Percentiles rank a stretch among this genome's conserved stretches.
Evolutionary conservation across 2,329 filamentous ascomycete genomes (phyloP).

Genomic region (Xylariomycetidae sp.): DNA sequence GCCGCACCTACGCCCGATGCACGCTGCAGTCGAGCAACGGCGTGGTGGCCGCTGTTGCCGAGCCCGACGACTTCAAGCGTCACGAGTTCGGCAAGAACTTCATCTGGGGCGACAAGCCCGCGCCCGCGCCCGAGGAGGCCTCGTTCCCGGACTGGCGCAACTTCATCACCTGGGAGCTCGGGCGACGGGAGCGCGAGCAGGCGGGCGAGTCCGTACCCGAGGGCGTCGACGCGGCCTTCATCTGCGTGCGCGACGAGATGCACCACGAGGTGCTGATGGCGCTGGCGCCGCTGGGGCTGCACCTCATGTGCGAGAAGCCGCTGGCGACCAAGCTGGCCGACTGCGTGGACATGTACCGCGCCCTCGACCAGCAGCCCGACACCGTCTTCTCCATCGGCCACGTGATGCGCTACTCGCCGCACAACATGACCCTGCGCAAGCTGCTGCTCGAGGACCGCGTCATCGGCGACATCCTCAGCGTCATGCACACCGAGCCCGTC

Average conservation of each 20-base stretch:
- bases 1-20: conserved; percentile 65
- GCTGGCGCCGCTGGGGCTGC: conserved; percentile 63
- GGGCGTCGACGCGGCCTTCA: conserved; percentile 57
- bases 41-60: conserved; percentile 70
- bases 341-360: conserved; percentile 67
- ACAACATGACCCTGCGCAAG: conserved; percentile 79
- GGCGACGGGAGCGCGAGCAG: conserved; percentile 48
- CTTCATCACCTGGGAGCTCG: conserved; percentile 66
- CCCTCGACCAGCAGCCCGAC: conserved; percentile 36
- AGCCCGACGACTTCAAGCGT: conserved; percentile 74
- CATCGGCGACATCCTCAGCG: conserved; percentile 77
- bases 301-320: conserved; percentile 95
- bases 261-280: conserved; percentile 76
- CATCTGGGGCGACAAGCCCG: conserved; percentile 57
- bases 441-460: conserved; percentile 67
- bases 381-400: conserved; percentile 84
- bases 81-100: conserved; percentile 61
- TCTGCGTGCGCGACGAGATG: conserved; percentile 77
- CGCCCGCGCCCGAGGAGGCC: conserved; percentile 54
- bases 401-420: conserved; percentile 86
- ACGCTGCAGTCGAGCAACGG: conserved; percentile 61
- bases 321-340: conserved; percentile 73
- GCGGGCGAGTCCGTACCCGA: conserved; percentile 42
- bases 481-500: conserved; percentile 90
- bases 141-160: conserved; percentile 68